phyloP scores from a whole-genome alignment of 2,329 filamentous ascomycete genomes.

The Trichoderma pleuroti region DNA sequence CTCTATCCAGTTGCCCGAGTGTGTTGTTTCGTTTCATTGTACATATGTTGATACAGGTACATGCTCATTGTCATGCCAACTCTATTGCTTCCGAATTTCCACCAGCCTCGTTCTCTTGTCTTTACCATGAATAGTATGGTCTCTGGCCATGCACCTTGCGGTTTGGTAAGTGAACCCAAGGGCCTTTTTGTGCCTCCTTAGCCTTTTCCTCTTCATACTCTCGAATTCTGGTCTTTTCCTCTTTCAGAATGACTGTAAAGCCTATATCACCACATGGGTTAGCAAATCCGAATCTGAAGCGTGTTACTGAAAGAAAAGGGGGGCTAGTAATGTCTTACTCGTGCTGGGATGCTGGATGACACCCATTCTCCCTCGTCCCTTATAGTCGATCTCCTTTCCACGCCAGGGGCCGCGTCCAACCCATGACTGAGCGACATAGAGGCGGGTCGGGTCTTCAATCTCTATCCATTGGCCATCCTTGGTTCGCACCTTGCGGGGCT shows the following conservation, averaged over 20 bases:
- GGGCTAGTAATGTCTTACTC: slow-evolving; percentile 51
- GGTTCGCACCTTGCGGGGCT: slow-evolving; percentile 57
- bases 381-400: slow-evolving; percentile 58
- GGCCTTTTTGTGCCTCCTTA: slow-evolving; percentile 69
- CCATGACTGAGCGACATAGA: slow-evolving; percentile 93
- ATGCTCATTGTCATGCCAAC: slow-evolving; percentile 11
- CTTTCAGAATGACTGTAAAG: slow-evolving; percentile 80
- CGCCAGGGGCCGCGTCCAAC: slow-evolving; percentile 71
- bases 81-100: not conserved
- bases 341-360: slow-evolving; percentile 69
- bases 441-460: slow-evolving; percentile 69
- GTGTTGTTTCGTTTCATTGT: slow-evolving; percentile 32
- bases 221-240: slow-evolving; percentile 85
- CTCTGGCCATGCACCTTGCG: slow-evolving; percentile 78
- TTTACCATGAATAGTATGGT: slow-evolving; percentile 88
- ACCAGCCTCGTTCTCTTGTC: not conserved
- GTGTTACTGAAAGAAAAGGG: not conserved
- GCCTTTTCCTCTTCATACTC: slow-evolving; percentile 73
- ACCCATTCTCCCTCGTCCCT: slow-evolving; percentile 71
- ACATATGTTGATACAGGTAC: slow-evolving; percentile 35
- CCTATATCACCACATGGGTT: slow-evolving; percentile 41
- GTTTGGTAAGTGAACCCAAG: slow-evolving; percentile 87
- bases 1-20: slow-evolving; percentile 6
- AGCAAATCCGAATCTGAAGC: not conserved
- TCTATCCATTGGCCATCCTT: slow-evolving; percentile 71